Evolutionary conservation across 495 filamentous ascomycete species (phyloP), one percentile per base, ranked within the genome.

Genomic region (Xylaria scruposa): DNA sequence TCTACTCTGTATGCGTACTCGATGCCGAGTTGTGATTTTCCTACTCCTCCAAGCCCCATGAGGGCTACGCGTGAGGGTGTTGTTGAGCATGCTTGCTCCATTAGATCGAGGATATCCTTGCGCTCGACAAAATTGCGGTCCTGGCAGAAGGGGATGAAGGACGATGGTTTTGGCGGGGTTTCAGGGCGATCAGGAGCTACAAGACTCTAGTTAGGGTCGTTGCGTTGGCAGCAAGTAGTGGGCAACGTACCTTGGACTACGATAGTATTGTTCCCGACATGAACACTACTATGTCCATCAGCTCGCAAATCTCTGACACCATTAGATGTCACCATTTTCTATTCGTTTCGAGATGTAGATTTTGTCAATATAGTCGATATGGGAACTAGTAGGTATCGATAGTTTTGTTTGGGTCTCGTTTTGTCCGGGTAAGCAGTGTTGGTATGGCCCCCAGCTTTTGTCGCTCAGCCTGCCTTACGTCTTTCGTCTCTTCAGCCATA

Each of bases 1-100:
- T n/a, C n/a, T n/a, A 72, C 70, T 58, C 73, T 75, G 67, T 82
- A 78, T 26, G 80, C 80, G 67, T 82, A 80, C 63, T 84, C 81
- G 51, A 86, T 85, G 12, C 72, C 67, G 1, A 77, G 70, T 72
- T 76, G 76, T 29, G 76, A 76, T 31, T 77, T 76, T 44, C 76
- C 75, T n/a, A 76, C 73, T 0, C 77, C 76, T 4, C 77, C 74
- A 9, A 77, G 36, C 12, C 77, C 77, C 3, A 75, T 69, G 10
- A 78, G 73, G 9, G 75, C 77, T 1, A 65, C 67, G 0, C 75
- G 75, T 4, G 53, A 72, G 19, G 65, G 61, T 15, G 74, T 56
- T 13, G 75, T 36, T 67, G 76, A 63, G 64, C 75, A 82, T 74
- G 75, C 74, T 60, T 75, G 70, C 40, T 71, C 60, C 58, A 80